These are phyloP conservation scores for Nakaseomyces uthaithaninus DNA, from an alignment of 1,139 yeast genomes.

Conservation along the genomic window DNA sequence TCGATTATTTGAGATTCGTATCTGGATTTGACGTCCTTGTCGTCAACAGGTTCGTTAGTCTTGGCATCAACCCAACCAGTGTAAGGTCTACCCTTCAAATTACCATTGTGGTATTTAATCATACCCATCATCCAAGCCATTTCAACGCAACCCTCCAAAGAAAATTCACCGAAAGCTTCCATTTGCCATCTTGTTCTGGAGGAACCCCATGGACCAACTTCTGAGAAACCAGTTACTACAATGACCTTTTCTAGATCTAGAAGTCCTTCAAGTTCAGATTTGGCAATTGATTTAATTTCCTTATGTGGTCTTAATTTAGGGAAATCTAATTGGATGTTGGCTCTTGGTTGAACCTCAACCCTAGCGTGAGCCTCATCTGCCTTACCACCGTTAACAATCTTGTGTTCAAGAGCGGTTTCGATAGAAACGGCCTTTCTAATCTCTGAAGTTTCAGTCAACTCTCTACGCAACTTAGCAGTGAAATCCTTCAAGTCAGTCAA, in stretches of 20 bases:
- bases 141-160: constrained; percentile 97
- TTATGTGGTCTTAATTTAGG: constrained; percentile 75
- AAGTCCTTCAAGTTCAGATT: constrained; percentile 78
- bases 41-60: constrained; percentile 88
- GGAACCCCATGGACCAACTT: constrained; percentile 99
- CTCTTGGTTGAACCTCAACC: constrained; percentile 65
- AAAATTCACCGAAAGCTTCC: constrained; percentile 92
- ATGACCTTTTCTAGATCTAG: constrained; percentile 84
- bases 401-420: constrained; percentile 88
- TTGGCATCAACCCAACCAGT: constrained; percentile 97
- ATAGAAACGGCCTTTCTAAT: constrained; percentile 91
- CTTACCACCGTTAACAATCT: constrained; percentile 79
- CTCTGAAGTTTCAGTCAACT: constrained; percentile 78
- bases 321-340: constrained; percentile 90
- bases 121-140: constrained; percentile 99
- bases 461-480: constrained; percentile 72
- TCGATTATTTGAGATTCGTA: constrained; percentile 83
- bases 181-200: constrained; percentile 99
- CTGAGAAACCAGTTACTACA: constrained; percentile 95
- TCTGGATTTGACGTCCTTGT: constrained; percentile 82
- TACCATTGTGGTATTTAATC: constrained; percentile 89
- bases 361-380: constrained; percentile 81
- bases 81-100: constrained; percentile 78
- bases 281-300: constrained; percentile 58
- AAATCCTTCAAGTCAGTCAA: constrained; percentile 85